Percentiles rank a stretch among this genome's conserved stretches.
These are phyloP conservation scores for Monosporascus sp. DNA, from an alignment of 2,329 filamentous ascomycete genomes.

Conservation along the genomic window DNA sequence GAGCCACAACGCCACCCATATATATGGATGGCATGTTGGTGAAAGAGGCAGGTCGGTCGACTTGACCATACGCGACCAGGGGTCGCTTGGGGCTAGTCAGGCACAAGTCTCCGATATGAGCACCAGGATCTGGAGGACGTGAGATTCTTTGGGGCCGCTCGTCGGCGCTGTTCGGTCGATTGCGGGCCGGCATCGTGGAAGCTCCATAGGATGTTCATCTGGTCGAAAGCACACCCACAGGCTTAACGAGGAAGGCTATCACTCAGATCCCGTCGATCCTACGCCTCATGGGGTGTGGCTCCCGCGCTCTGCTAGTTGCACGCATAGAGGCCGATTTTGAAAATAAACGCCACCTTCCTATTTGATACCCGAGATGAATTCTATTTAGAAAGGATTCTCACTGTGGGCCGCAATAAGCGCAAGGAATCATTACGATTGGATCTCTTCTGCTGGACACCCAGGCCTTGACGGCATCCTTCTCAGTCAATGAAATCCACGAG, in stretches of 20 bases:
- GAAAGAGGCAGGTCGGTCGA: background rate
- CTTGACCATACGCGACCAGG: background rate
- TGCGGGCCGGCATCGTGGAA: too few species aligned
- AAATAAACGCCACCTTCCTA: background rate
- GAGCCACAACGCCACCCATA: background rate
- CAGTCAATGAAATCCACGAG: too few species aligned
- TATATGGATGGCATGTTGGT: background rate
- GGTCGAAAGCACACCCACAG: too few species aligned
- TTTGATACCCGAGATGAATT: background rate
- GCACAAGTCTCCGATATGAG: background rate
- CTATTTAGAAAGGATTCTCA: background rate
- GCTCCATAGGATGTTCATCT: too few species aligned
- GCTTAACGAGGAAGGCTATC: too few species aligned
- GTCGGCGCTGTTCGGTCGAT: too few species aligned
- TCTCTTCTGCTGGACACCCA: background rate
- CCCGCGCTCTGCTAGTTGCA: background rate
- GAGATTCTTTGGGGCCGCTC: too few species aligned
- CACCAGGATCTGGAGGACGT: background rate
- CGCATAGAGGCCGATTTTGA: background rate
- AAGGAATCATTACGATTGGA: background rate
- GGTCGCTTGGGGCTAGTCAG: background rate
- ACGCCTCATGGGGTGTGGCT: background rate
- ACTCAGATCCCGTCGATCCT: background rate
- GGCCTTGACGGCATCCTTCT: too few species aligned
- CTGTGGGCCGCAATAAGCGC: background rate